These are phyloP conservation scores for Asclepias syriaca DNA, from an alignment of 257 asterid species.

Conservation along the genomic window DNA sequence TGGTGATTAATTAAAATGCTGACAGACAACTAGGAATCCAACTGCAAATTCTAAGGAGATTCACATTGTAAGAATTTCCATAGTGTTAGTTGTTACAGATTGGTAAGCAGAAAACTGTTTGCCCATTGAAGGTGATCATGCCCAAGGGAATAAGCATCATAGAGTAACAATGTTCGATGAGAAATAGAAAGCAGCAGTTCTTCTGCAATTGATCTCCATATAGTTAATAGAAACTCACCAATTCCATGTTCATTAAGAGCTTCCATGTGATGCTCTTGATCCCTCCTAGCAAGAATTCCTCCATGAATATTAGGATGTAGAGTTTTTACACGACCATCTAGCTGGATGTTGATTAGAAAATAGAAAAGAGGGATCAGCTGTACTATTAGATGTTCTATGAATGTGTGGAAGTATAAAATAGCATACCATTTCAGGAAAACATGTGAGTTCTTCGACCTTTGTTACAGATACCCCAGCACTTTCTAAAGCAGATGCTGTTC, in stretches of 20 bases:
- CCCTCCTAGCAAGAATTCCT: conserved; percentile 96
- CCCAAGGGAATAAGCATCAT: neutral
- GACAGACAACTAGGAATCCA: neutral
- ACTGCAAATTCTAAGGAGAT: neutral
- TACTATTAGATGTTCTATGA: neutral
- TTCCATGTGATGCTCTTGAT: conserved; percentile 88
- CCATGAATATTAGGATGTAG: conserved; percentile 90
- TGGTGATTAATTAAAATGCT: neutral
- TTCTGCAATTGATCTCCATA: neutral
- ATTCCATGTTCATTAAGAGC: conserved; percentile 76
- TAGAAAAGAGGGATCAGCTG: neutral
- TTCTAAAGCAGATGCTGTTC: conserved; percentile 86
- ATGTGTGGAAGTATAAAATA: neutral
- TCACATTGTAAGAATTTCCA: neutral
- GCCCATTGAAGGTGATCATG: neutral
- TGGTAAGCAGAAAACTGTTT: neutral
- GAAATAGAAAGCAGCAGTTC: neutral
- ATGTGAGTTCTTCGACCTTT: conserved; percentile 90
- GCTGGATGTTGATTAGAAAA: conserved; percentile 37
- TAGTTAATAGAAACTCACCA: conserved; percentile 35
- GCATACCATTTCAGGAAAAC: conserved; percentile 89
- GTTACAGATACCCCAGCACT: conserved; percentile 71
- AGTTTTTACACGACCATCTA: conserved; percentile 98
- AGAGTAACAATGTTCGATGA: neutral
- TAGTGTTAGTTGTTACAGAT: neutral